Evolutionary conservation across 768 basidiomycete genomes (phyloP).

Genomic region (Termitomyces sp.): DNA sequence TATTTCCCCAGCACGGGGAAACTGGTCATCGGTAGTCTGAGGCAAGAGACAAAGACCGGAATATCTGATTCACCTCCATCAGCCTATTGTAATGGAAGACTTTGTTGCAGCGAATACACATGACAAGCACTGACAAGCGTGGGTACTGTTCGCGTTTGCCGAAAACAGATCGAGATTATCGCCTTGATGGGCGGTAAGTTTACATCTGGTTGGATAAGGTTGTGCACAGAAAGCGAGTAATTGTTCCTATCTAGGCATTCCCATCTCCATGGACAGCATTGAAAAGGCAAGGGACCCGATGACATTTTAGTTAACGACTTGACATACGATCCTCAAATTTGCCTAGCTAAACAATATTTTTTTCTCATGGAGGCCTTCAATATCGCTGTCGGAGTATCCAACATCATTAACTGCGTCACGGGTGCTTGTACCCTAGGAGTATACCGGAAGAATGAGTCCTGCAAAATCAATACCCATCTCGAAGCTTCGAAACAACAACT

Average conservation of each 20-base stretch:
- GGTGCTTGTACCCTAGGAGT: not conserved
- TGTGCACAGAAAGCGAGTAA: not conserved
- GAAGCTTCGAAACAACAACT: not conserved
- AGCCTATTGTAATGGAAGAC: not conserved
- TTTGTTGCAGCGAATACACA: too few species aligned
- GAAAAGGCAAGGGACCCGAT: not conserved
- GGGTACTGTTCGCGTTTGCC: not conserved
- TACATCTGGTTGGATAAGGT: not conserved
- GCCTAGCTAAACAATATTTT: not conserved
- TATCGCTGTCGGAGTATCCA: not conserved
- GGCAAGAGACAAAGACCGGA: not conserved
- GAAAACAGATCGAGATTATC: not conserved
- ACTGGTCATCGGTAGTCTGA: not conserved
- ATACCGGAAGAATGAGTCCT: not conserved
- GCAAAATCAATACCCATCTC: not conserved
- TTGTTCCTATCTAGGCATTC: not conserved
- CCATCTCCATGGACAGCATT: not conserved
- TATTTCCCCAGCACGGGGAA: not conserved
- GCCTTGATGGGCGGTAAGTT: not conserved
- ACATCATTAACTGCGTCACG: not conserved
- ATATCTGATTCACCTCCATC: not conserved
- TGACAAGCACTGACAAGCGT: not conserved
- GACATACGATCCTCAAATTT: not conserved
- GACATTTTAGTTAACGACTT: not conserved
- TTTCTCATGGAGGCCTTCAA: not conserved